phyloP scores from a whole-genome alignment of 768 basidiomycete species.

The Porphyrellus cyaneotinctus region DNA sequence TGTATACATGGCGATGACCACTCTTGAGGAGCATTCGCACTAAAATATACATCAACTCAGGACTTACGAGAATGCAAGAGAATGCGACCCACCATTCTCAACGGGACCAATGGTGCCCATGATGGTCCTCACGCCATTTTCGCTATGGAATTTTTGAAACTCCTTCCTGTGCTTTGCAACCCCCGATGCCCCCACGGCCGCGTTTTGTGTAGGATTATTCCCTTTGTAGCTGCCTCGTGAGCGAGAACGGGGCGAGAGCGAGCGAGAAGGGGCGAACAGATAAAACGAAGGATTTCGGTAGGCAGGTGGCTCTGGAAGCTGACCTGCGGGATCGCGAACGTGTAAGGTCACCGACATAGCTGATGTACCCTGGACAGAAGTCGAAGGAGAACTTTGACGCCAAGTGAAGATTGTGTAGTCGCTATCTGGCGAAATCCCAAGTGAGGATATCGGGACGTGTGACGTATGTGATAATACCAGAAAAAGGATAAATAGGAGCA shows the following conservation, averaged over 20 bases:
- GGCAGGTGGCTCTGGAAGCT: conserved; percentile 56
- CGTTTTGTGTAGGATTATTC: conserved; percentile 34
- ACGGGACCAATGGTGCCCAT: conserved; percentile 90
- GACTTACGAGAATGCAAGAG: neutral
- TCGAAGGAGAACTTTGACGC: conserved; percentile 49
- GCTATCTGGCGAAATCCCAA: conserved; percentile 47
- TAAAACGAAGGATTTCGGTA: conserved; percentile 74
- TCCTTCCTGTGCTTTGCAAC: conserved; percentile 66
- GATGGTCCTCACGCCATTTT: conserved; percentile 92
- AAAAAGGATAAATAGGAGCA: conserved; percentile 7
- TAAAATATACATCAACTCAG: conserved; percentile 23
- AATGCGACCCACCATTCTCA: conserved; percentile 57
- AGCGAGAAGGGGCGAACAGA: conserved; percentile 40
- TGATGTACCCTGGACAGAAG: conserved; percentile 16
- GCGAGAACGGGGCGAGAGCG: conserved; percentile 29
- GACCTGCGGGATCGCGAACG: conserved; percentile 55
- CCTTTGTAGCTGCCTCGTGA: conserved; percentile 39
- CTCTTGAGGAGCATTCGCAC: conserved; percentile 92
- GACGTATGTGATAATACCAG: neutral
- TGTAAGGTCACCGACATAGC: conserved; percentile 43
- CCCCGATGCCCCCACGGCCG: conserved; percentile 36
- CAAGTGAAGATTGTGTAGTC: conserved; percentile 87
- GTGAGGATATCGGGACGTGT: neutral
- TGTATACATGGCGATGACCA: conserved; percentile 92
- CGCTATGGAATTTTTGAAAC: conserved; percentile 82